A percentile compares a stretch with the other conserved stretches of the same genome.
phyloP scores from a whole-genome alignment of 1,284 basidiomycete genomes.

The Cystobasidiaceae sp. region DNA sequence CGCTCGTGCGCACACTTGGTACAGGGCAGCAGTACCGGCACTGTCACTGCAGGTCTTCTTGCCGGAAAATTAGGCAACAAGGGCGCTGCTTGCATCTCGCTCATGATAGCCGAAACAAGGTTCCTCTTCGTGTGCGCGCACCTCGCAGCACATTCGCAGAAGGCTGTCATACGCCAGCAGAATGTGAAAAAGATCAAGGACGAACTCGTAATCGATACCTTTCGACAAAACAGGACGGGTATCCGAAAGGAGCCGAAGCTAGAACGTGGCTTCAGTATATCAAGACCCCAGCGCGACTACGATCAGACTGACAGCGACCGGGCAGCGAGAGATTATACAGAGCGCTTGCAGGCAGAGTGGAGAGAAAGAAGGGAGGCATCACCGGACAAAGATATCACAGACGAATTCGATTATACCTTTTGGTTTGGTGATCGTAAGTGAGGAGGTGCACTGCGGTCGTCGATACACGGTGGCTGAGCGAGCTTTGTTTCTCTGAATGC shows the following conservation, averaged over 20 bases:
- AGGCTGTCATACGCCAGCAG: conserved; percentile 44
- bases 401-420: conserved; percentile 75
- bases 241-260: background rate
- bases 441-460: background rate
- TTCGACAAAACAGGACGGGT: conserved; percentile 42
- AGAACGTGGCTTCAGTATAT: background rate
- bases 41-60: conserved; percentile 77
- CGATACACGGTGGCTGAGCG: background rate
- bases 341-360: too few species aligned
- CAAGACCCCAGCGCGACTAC: conserved; percentile 7
- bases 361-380: too few species aligned
- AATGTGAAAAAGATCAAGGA: conserved; percentile 51
- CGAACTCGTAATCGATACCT: conserved; percentile 53
- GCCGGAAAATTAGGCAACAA: conserved; percentile 62
- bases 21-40: conserved; percentile 51
- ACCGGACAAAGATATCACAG: conserved; percentile 73
- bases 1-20: conserved; percentile 47
- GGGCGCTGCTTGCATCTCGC: conserved; percentile 73
- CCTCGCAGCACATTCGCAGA: conserved; percentile 68
- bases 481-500: background rate
- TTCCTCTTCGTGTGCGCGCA: conserved; percentile 81
- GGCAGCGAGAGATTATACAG: background rate
- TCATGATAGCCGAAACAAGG: conserved; percentile 66
- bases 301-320: background rate
- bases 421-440: conserved; percentile 62